A percentile compares a stretch with the other conserved stretches of the same genome.
phyloP scores from a whole-genome alignment of 1,139 yeast genomes.

The Starmera stellimalicola region DNA sequence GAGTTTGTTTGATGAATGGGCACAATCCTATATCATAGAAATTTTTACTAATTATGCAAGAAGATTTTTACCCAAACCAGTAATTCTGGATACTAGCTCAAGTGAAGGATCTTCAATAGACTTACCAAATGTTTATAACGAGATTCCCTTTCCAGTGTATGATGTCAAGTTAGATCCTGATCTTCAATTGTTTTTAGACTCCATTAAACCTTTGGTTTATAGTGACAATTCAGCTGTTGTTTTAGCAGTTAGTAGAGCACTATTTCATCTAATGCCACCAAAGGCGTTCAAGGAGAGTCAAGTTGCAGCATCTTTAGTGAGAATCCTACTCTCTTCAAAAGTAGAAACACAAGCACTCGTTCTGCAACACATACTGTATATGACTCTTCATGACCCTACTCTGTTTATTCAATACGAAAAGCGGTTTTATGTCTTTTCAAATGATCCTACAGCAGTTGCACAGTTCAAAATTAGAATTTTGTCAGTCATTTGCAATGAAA shows the following conservation, averaged over 20 bases:
- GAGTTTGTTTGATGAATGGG: conserved; percentile 61
- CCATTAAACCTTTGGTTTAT: conserved; percentile 35
- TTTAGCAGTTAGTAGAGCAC: conserved; percentile 49
- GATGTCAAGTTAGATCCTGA: conserved; percentile 46
- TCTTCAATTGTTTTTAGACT: conserved; percentile 39
- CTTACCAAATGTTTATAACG: conserved; percentile 32
- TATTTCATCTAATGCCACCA: conserved; percentile 46
- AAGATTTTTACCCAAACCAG: conserved; percentile 47
- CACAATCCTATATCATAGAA: conserved; percentile 55
- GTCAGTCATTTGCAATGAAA: conserved; percentile 44
- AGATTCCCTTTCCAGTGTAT: conserved; percentile 29
- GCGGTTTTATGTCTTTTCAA: conserved; percentile 51
- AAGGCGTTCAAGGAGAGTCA: conserved; percentile 35
- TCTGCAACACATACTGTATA: conserved; percentile 32
- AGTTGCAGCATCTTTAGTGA: conserved; percentile 41
- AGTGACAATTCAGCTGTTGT: conserved; percentile 54
- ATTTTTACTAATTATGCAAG: conserved; percentile 60
- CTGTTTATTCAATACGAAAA: conserved; percentile 39
- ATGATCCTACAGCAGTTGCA: conserved; percentile 40
- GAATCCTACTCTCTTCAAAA: conserved; percentile 25
- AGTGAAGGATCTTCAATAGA: conserved; percentile 23
- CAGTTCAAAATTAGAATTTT: conserved; percentile 55
- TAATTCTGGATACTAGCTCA: conserved; percentile 21
- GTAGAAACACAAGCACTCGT: conserved; percentile 29
- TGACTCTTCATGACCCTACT: conserved; percentile 32